A percentile compares a stretch with the other conserved stretches of the same genome.
phyloP scores from a whole-genome alignment of 2,329 filamentous ascomycete species.

The Cordyceps farinosa region DNA sequence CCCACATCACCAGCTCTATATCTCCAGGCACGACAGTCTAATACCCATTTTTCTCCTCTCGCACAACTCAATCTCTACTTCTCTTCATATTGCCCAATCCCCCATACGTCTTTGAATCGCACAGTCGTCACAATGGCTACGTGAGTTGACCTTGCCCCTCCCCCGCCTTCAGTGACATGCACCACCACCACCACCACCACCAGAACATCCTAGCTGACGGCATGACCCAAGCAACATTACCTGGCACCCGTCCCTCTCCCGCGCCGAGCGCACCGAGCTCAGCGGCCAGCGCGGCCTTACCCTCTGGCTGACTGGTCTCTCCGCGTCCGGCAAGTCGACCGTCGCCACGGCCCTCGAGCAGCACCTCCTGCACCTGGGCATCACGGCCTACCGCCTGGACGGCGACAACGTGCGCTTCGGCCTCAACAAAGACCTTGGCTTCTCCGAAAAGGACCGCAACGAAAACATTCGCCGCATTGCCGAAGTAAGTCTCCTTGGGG shows the following conservation, averaged over 20 bases:
- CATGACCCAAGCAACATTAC: constrained; percentile 69
- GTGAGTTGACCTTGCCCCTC: constrained; percentile 25
- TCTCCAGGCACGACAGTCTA: background rate
- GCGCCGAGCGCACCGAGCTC: constrained; percentile 67
- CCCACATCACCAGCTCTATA: constrained; percentile 7
- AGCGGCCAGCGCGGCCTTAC: constrained; percentile 88
- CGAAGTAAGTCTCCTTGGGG: constrained; percentile 45
- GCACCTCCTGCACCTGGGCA: constrained; percentile 81
- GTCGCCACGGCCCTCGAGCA: constrained; percentile 96
- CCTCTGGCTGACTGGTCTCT: constrained; percentile 96
- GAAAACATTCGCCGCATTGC: constrained; percentile 98
- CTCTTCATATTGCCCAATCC: background rate
- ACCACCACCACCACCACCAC: constrained; percentile 16
- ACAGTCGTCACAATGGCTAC: constrained; percentile 31
- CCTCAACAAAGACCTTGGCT: constrained; percentile 95
- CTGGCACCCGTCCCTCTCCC: constrained; percentile 80
- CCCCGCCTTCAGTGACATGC: constrained; percentile 15
- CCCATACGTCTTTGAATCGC: background rate
- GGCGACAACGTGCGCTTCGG: constrained; percentile 98
- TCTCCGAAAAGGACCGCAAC: constrained; percentile 86
- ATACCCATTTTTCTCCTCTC: background rate
- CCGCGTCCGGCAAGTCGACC: constrained; percentile 94
- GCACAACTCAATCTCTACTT: background rate
- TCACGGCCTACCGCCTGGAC: constrained; percentile 88
- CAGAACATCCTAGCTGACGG: constrained; percentile 17